These are phyloP conservation scores for Neonothopanus nambi DNA, from an alignment of 1,284 basidiomycete species.

Conservation along the genomic window DNA sequence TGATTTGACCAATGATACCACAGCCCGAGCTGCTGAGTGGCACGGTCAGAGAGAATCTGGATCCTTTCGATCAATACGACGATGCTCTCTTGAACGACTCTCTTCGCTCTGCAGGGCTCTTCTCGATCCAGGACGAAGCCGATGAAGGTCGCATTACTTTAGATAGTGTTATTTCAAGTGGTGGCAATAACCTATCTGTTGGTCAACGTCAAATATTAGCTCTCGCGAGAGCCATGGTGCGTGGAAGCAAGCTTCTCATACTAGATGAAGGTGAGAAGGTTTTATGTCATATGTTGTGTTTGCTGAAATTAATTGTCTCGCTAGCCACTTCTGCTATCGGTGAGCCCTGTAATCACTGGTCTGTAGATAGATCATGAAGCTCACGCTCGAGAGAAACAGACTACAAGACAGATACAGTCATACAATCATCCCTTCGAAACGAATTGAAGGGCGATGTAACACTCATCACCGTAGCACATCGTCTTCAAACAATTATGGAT, in stretches of 20 bases:
- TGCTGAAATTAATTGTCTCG: too few relatives aligned
- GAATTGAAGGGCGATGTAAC: slow-evolving; percentile 58
- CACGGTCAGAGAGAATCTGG: slow-evolving; percentile 57
- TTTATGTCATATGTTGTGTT: background rate
- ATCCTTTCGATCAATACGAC: slow-evolving; percentile 75
- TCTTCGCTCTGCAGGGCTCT: slow-evolving; percentile 55
- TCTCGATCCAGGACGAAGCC: slow-evolving; percentile 48
- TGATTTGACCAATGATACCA: slow-evolving; percentile 20
- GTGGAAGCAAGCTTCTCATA: slow-evolving; percentile 59
- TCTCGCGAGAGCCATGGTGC: slow-evolving; percentile 30
- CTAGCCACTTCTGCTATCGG: slow-evolving; percentile 56
- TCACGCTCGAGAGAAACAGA: slow-evolving; percentile 39
- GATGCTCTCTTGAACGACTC: slow-evolving; percentile 62
- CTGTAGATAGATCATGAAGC: slow-evolving; percentile 10
- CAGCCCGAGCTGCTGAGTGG: slow-evolving; percentile 69
- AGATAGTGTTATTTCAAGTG: slow-evolving; percentile 54
- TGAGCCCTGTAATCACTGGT: slow-evolving; percentile 21
- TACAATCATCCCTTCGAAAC: slow-evolving; percentile 57
- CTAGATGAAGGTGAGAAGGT: slow-evolving; percentile 54
- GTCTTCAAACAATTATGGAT: slow-evolving; percentile 72
- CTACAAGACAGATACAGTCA: slow-evolving; percentile 59
- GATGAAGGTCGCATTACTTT: slow-evolving; percentile 54
- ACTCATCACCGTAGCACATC: slow-evolving; percentile 67
- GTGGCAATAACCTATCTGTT: slow-evolving; percentile 37
- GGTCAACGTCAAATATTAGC: slow-evolving; percentile 45